Evolutionary conservation across 352 stramenopile species (phyloP), one percentile per base, ranked within the genome.

Genomic region (Thraustochytrium striatum): DNA sequence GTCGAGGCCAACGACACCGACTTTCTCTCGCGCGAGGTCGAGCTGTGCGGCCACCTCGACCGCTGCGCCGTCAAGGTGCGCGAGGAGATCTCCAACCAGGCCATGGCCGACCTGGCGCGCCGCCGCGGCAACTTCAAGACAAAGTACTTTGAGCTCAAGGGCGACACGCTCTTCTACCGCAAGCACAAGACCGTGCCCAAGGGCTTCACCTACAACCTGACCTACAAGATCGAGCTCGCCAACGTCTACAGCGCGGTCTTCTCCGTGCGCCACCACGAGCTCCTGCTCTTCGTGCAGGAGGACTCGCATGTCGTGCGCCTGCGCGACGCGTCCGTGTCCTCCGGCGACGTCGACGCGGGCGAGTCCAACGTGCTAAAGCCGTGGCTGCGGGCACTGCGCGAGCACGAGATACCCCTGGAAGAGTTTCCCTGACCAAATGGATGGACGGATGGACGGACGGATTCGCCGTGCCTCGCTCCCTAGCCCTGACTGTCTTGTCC

Each of bases 61-160:
- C 38, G 70, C 38, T 72, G 55, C 36, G 55, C 70, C 11, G 58
- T 80, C 2, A 80, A 70, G 28, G 43, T 75, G 7, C 39, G 28
- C 0, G 70, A 57, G 7, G 55, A 80, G 25, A 52, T 80, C 30
- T 72, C 70, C 25, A 81, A 69, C 21, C 16, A 32, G 19, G 58
- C 44, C 7, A 80, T 80, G 70, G 58, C 55, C 19, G 21, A 52
- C 55, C 2, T 80, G 5, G n/a, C 58, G 9, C 38, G 50, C 32
- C 55, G 58, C 9, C 38, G 33, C 13, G 70, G 70, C 38, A 50
- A 53, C 52, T 80, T 80, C 58, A 80, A 80, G 57, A 80, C 55
- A 11, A 80, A 80, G 47, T 80, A 61, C 58, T 80, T 80, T 75
- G 70, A 80, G 57, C 58, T 80, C 36, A 80, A 80, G 36, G 70